Evolutionary conservation across 108 stramenopile genomes (phyloP), one percentile per base, ranked within the genome.

Genomic region (Stephanodiscus minutulus): DNA sequence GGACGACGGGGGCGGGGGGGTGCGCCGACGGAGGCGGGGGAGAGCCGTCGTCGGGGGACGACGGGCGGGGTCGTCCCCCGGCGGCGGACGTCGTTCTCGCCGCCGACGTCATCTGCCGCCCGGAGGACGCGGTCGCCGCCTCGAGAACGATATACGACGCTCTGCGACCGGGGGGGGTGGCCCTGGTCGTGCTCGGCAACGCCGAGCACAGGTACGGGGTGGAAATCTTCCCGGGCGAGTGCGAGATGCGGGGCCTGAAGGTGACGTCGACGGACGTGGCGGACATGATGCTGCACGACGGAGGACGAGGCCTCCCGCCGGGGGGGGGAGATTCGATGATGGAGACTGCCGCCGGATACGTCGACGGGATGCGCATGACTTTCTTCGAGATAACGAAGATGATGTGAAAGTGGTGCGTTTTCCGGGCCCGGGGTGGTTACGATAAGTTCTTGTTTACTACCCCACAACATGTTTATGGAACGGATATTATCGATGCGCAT

Each of bases 181-280:
- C 88, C 3, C 75, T 82, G 50, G 73, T 91, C 43, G 85, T 91
- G 20, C 87, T 87, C 50, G 93, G 88, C 12, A 79, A 88, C 55
- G 77, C 87, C n/a, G 77, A 83, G 61, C 93, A 94, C 79, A 76
- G 93, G 49, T 94, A 87, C 80, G 90, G 93, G 6, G 89, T 94
- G 15, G 90, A 88, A n/a, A 66, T 63, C 3, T 88, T 94, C 61
- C 74, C 70, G 61, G 64, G 76, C 28, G 89, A 85, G 60, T 94
- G 93, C 61, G 56, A 73, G 50, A n/a, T 18, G 12, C 54, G 79
- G 15, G 82, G 83, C 18, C 72, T 92, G 27, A 20, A 20, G 17
- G 81, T 88, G 20, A 52, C 24, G n/a, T 43, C 62, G 33, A 55
- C 71, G 8, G 60, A 79, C 48, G 82, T 85, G 24, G 72, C 82